A percentile compares a stretch with the other conserved stretches of the same genome.
Conservation (phyloP, 805 yeast genomes). For the Cyberlindnera maritima region DNA sequence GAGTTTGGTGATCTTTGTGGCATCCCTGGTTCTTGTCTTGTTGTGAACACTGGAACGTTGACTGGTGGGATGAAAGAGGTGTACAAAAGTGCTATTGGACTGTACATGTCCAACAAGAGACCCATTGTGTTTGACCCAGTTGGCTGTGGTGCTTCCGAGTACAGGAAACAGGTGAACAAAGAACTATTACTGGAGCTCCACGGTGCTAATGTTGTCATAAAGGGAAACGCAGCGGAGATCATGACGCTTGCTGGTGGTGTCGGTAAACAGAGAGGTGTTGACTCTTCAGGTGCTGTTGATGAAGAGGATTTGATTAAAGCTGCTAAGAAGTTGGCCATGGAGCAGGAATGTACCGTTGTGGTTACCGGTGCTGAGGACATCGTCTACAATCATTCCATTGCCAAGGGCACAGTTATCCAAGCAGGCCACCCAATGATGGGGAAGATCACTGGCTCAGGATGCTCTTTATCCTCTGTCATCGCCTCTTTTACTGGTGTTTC, state of each 20-base stretch:
- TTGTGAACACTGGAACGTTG: constrained; percentile 75
- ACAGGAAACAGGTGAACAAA: constrained; percentile 49
- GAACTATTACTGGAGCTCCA: constrained; percentile 54
- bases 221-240: constrained; percentile 88
- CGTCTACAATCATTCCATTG: constrained; percentile 29
- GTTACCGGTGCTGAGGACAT: constrained; percentile 63
- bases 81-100: constrained; percentile 49
- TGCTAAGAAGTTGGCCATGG: constrained; percentile 48
- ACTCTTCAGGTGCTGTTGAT: constrained; percentile 34
- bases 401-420: constrained; percentile 36
- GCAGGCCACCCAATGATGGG: constrained; percentile 70
- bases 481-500: constrained; percentile 38
- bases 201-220: constrained; percentile 54
- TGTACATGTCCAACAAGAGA: constrained; percentile 52
- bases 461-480: constrained; percentile 73
- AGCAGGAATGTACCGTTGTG: constrained; percentile 59
- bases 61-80: constrained; percentile 34
- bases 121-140: constrained; percentile 88
- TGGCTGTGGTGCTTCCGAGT: constrained; percentile 80
- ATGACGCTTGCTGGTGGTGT: constrained; percentile 50
- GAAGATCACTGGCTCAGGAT: constrained; percentile 76
- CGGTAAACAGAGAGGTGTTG: constrained; percentile 70
- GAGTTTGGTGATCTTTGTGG: constrained; percentile 69
- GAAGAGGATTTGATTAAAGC: constrained; percentile 33
- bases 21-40: constrained; percentile 51